Percentiles rank a stretch among this genome's conserved stretches.
phyloP scores from a whole-genome alignment of 163 green algal genomes.

The Smithsoniella earleae region DNA sequence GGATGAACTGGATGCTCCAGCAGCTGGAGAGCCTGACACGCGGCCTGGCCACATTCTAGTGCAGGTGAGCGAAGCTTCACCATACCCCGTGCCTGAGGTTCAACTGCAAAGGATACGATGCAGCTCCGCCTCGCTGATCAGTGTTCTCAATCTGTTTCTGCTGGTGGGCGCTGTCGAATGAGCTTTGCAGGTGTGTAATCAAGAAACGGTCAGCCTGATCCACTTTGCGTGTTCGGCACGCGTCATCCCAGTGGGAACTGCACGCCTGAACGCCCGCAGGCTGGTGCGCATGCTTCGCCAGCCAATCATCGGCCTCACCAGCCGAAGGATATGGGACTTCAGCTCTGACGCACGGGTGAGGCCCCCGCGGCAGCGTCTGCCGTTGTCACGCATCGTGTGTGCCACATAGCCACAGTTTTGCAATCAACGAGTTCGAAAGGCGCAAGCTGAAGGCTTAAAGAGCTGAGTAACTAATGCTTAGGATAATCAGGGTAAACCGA shows the following conservation, averaged over 20 bases:
- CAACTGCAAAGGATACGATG: too few relatives aligned
- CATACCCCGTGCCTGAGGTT: too few relatives aligned
- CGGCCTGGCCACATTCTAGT: conserved; percentile 8
- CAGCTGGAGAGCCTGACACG: not conserved
- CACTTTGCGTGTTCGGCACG: conserved; percentile 4
- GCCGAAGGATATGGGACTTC: conserved; percentile 10
- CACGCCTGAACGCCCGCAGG: conserved; percentile 13
- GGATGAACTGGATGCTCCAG: not conserved
- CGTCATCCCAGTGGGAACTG: conserved; percentile 14
- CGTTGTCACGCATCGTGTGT: too few relatives aligned
- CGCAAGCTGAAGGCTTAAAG: too few relatives aligned
- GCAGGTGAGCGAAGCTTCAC: not conserved
- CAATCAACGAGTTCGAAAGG: too few relatives aligned
- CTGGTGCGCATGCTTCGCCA: conserved; percentile 25
- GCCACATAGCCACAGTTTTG: too few relatives aligned
- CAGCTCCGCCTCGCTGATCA: too few relatives aligned
- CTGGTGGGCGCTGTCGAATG: not conserved
- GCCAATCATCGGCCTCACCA: not conserved
- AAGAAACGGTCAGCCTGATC: not conserved
- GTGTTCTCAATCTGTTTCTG: not conserved
- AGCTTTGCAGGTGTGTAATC: conserved; percentile 8
- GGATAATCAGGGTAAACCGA: too few relatives aligned
- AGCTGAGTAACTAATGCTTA: too few relatives aligned
- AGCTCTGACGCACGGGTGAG: conserved; percentile 2
- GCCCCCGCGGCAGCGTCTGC: too few relatives aligned